Evolutionary conservation across 2,329 filamentous ascomycete species (phyloP).

Genomic region (Colletotrichum chrysophilum): DNA sequence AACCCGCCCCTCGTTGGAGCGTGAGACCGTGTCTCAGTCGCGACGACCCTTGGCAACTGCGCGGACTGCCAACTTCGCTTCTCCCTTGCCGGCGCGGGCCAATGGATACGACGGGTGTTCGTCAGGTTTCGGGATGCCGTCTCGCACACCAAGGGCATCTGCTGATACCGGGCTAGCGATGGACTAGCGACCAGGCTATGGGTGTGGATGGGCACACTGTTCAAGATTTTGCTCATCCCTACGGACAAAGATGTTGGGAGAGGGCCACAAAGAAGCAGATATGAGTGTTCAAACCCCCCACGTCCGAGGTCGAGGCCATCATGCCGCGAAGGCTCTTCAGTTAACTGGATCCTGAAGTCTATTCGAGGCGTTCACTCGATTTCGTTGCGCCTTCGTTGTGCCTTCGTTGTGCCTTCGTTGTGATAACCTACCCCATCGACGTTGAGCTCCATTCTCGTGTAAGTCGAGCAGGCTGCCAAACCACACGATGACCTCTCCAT

Average conservation of each 20-base stretch:
- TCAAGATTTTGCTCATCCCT: not conserved
- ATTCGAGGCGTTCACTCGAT: too few relatives aligned
- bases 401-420: too few relatives aligned
- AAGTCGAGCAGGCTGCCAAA: not conserved
- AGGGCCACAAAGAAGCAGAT: not conserved
- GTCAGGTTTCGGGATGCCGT: not conserved
- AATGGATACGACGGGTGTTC: conserved; percentile 7
- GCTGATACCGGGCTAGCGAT: conserved; percentile 11
- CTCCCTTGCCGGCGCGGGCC: conserved; percentile 11
- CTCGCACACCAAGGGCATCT: conserved; percentile 6
- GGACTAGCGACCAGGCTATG: conserved; percentile 5
- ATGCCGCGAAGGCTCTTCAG: not conserved
- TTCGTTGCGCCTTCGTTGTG: too few relatives aligned
- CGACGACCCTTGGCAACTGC: not conserved
- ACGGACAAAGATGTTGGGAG: not conserved
- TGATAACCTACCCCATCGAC: too few relatives aligned
- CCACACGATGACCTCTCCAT: not conserved
- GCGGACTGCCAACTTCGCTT: not conserved
- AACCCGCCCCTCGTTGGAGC: conserved; percentile 7
- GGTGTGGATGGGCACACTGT: not conserved
- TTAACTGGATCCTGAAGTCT: too few relatives aligned
- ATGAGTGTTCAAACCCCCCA: not conserved
- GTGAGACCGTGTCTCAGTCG: conserved; percentile 11
- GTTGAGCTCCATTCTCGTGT: not conserved
- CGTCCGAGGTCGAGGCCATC: not conserved